Conservation (phyloP, 129 eudicot genomes). For the Artemisia tridentata region DNA sequence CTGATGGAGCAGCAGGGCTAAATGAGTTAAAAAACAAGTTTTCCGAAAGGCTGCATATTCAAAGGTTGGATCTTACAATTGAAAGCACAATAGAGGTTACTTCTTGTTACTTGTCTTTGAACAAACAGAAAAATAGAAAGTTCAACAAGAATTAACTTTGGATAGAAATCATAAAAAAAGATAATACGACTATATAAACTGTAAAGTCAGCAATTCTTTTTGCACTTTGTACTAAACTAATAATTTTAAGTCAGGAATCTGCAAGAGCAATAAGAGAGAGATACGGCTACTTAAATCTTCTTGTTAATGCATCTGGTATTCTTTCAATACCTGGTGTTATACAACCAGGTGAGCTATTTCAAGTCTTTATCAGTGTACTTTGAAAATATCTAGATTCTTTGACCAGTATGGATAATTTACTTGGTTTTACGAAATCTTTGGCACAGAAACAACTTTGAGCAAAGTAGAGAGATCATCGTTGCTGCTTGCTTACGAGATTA, state of each 20-base stretch:
- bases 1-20: slow-evolving; percentile 62
- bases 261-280: slow-evolving; percentile 61
- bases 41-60: slow-evolving; percentile 66
- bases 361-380: background rate
- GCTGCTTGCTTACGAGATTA: slow-evolving; percentile 83
- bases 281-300: slow-evolving; percentile 76
- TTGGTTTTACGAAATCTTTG: slow-evolving; percentile 26
- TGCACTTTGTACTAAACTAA: background rate
- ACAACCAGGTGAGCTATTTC: slow-evolving; percentile 70
- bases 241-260: slow-evolving; percentile 50
- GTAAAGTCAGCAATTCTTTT: background rate
- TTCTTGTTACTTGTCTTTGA: slow-evolving; percentile 23
- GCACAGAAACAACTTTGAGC: slow-evolving; percentile 85
- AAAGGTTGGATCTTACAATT: slow-evolving; percentile 69
- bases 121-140: background rate
- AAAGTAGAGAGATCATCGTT: slow-evolving; percentile 76
- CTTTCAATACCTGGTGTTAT: slow-evolving; percentile 75
- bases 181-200: background rate
- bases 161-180: background rate
- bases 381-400: background rate
- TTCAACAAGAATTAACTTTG: slow-evolving; percentile 9
- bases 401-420: slow-evolving; percentile 1
- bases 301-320: slow-evolving; percentile 85
- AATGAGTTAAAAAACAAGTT: slow-evolving; percentile 59
- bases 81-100: slow-evolving; percentile 87